Evolutionary conservation across 1,139 yeast genomes (phyloP).

Genomic region (Taphrina deformans): DNA sequence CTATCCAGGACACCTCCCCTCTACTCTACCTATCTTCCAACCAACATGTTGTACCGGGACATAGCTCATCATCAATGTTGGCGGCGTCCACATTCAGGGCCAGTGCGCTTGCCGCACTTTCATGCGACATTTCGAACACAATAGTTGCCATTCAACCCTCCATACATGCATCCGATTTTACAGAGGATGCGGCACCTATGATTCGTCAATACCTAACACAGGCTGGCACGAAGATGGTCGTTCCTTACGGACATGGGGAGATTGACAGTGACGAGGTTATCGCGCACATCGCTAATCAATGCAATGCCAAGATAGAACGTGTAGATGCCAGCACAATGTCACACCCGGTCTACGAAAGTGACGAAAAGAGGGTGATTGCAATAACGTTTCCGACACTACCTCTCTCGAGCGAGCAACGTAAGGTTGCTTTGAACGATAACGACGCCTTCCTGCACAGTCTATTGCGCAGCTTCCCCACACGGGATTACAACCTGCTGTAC

Average conservation of each 20-base stretch:
- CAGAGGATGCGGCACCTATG: slow-evolving; percentile 22
- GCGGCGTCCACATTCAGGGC: slow-evolving; percentile 18
- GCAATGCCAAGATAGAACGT: slow-evolving; percentile 16
- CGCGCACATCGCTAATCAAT: slow-evolving; percentile 9
- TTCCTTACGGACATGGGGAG: slow-evolving; percentile 30
- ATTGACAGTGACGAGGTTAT: slow-evolving; percentile 18
- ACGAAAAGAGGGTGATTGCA: slow-evolving; percentile 1
- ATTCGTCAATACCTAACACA: slow-evolving; percentile 11
- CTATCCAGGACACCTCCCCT: slow-evolving; percentile 24
- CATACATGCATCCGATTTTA: slow-evolving; percentile 25
- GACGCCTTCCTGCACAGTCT: slow-evolving; percentile 30
- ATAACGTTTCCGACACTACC: slow-evolving; percentile 23
- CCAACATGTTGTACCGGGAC: slow-evolving; percentile 11
- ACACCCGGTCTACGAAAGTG: slow-evolving; percentile 22
- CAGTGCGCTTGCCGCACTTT: slow-evolving; percentile 18
- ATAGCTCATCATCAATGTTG: slow-evolving; percentile 12
- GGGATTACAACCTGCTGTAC: slow-evolving; percentile 23
- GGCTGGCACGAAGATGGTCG: slow-evolving; percentile 30
- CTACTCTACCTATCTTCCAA: slow-evolving; percentile 10
- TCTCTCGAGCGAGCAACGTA: slow-evolving; percentile 5
- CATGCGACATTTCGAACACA: slow-evolving; percentile 20
- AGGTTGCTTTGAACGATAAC: slow-evolving; percentile 8
- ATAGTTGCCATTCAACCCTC: slow-evolving; percentile 29
- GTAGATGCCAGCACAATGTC: slow-evolving; percentile 21
- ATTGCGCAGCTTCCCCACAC: slow-evolving; percentile 4